phyloP scores from a whole-genome alignment of 2,329 filamentous ascomycete species.

The Venturia effusa region DNA sequence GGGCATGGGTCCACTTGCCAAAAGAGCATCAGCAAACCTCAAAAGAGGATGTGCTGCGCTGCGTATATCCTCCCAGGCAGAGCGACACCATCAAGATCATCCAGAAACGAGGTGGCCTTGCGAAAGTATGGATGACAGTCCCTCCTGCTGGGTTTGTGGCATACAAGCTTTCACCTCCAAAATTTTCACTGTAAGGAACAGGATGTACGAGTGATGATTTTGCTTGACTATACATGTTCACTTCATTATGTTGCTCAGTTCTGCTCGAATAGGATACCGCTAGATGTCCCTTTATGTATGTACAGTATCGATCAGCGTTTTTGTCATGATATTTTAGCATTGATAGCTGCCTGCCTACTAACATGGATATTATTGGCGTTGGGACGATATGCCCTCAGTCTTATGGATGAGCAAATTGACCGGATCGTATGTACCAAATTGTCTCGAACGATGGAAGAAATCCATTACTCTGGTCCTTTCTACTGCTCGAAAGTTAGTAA shows the following conservation, averaged over 20 bases:
- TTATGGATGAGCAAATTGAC: background rate
- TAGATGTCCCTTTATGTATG: slow-evolving; percentile 3
- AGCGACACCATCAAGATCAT: background rate
- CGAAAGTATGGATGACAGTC: slow-evolving; percentile 12
- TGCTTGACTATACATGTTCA: background rate
- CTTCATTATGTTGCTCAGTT: background rate
- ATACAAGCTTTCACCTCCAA: slow-evolving; percentile 13
- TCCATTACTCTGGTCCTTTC: no score
- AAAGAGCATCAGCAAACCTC: slow-evolving; percentile 11
- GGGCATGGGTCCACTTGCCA: slow-evolving; percentile 16
- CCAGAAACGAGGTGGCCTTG: slow-evolving; percentile 1
- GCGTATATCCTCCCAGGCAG: background rate
- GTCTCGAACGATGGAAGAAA: background rate
- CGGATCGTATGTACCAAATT: background rate
- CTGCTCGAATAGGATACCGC: background rate
- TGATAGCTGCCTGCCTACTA: slow-evolving; percentile 4
- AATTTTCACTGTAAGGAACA: background rate
- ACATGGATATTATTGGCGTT: background rate
- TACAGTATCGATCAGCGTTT: slow-evolving; percentile 7
- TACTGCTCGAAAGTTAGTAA: background rate
- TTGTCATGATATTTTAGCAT: background rate
- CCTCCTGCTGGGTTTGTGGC: slow-evolving; percentile 15
- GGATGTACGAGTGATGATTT: background rate
- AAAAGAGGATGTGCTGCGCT: slow-evolving; percentile 3
- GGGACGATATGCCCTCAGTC: background rate